Evolutionary conservation across 768 basidiomycete genomes (phyloP).

Genomic region (Mycena olivaceomarginata): DNA sequence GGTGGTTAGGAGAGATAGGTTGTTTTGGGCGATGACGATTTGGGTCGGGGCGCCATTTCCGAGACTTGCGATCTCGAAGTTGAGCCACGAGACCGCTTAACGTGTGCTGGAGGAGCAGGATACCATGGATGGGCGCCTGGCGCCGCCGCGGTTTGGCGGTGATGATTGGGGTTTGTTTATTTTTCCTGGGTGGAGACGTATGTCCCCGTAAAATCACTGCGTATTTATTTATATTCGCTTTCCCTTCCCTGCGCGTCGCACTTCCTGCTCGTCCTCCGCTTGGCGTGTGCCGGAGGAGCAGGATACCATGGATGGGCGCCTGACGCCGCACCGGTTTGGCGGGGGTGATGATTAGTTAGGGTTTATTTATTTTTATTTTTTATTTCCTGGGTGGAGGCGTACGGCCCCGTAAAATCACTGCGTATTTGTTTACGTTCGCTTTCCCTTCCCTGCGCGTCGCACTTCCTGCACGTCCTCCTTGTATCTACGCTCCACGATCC

Average conservation of each 20-base stretch:
- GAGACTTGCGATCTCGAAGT: conserved; percentile 3
- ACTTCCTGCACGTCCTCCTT: too few relatives aligned
- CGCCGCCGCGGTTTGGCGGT: conserved; percentile 84
- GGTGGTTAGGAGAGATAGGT: neutral
- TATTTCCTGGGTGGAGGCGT: too few relatives aligned
- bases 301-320: neutral
- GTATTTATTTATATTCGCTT: too few relatives aligned
- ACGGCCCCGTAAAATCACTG: too few relatives aligned
- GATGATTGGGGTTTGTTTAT: neutral
- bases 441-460: too few relatives aligned
- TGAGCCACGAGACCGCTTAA: neutral
- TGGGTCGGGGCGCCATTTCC: neutral
- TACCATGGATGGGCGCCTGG: conserved; percentile 37
- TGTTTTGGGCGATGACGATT: neutral
- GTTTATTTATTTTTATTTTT: too few relatives aligned
- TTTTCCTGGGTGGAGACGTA: too few relatives aligned
- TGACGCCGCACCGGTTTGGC: conserved; percentile 85
- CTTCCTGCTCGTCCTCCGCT: neutral
- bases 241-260: too few relatives aligned
- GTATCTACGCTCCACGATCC: too few relatives aligned
- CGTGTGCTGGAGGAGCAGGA: neutral
- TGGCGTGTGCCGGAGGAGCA: neutral
- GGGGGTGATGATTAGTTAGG: neutral
- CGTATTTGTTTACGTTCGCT: too few relatives aligned
- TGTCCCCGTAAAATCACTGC: too few relatives aligned